Evolutionary conservation across 2,329 filamentous ascomycete genomes (phyloP).

Genomic region (Ophiostoma ips): DNA sequence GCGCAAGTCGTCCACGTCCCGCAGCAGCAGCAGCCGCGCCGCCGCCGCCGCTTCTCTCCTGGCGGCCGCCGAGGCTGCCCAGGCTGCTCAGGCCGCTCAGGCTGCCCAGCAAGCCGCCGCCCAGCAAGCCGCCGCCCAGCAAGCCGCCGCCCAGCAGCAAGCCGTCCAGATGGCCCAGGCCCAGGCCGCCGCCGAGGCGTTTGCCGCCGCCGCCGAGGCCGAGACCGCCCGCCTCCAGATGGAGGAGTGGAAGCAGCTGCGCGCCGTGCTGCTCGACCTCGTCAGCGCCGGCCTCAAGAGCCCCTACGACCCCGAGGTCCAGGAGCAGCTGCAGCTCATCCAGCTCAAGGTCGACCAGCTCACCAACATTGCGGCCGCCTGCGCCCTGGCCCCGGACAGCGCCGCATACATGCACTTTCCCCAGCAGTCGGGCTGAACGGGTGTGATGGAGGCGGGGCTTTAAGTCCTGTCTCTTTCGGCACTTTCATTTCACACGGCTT

Average conservation of each 20-base stretch:
- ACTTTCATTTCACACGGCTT: not conserved
- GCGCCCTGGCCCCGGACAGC: conserved; percentile 13
- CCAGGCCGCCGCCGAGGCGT: not conserved
- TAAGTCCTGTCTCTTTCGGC: not conserved
- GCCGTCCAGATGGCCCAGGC: not conserved
- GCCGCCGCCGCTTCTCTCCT: not conserved
- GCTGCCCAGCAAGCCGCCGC: not conserved
- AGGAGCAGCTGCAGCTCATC: conserved; percentile 38
- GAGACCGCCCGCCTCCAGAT: conserved; percentile 27
- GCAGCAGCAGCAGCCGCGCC: conserved; percentile 14
- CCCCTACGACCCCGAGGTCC: conserved; percentile 37
- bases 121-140: not conserved
- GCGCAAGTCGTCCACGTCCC: conserved; percentile 16
- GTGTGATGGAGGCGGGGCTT: too few relatives aligned
- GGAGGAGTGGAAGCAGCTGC: conserved; percentile 48
- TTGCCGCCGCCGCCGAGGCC: conserved; percentile 21
- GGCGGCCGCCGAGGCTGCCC: not conserved
- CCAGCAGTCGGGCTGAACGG: conserved; percentile 10
- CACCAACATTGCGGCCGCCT: conserved; percentile 28
- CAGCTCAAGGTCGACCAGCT: conserved; percentile 37
- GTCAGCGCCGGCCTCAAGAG: conserved; percentile 31
- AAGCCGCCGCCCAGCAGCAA: too few relatives aligned
- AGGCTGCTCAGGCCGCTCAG: not conserved
- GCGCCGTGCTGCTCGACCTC: conserved; percentile 47
- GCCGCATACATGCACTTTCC: conserved; percentile 7